These are phyloP conservation scores for Saccharomycodes ludwigii DNA, from an alignment of 805 yeast genomes.

Conservation along the genomic window DNA sequence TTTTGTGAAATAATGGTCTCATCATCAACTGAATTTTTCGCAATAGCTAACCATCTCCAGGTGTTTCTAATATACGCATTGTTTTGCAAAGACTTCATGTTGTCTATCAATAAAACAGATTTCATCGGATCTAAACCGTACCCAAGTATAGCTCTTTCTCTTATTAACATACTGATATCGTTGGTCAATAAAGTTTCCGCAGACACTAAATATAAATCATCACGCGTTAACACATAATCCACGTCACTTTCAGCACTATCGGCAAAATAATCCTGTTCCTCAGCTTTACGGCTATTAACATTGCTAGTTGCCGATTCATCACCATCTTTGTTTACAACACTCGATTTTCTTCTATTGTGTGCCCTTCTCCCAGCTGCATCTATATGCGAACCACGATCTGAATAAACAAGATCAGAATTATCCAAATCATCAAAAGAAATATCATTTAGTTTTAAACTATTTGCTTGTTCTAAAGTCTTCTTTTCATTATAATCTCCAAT, in stretches of 20 bases:
- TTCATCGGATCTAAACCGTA: conserved; percentile 57
- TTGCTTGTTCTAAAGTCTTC: conserved; percentile 11
- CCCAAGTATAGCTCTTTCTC: conserved; percentile 58
- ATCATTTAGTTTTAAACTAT: conserved; percentile 12
- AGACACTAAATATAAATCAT: conserved; percentile 13
- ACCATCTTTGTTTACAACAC: too few relatives aligned
- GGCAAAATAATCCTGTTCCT: conserved; percentile 7
- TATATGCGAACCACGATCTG: conserved; percentile 1
- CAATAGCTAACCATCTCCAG: conserved; percentile 85
- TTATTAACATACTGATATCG: conserved; percentile 65
- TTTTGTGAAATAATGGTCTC: conserved; percentile 58
- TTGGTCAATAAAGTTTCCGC: conserved; percentile 40
- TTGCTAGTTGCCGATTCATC: conserved; percentile 4
- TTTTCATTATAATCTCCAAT: conserved; percentile 13
- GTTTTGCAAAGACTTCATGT: conserved; percentile 35
- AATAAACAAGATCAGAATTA: conserved; percentile 9
- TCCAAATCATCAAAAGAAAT: conserved; percentile 23
- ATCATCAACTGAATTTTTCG: conserved; percentile 48
- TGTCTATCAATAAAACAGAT: conserved; percentile 50
- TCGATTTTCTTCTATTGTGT: conserved; percentile 3
- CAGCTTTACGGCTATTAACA: conserved; percentile 3
- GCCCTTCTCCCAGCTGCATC: conserved; percentile 11
- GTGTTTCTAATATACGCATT: conserved; percentile 55
- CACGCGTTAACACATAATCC: conserved; percentile 11
- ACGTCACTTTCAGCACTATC: conserved; percentile 14